Conservation (phyloP, 1,284 basidiomycete genomes). For the Irpex sp. region DNA sequence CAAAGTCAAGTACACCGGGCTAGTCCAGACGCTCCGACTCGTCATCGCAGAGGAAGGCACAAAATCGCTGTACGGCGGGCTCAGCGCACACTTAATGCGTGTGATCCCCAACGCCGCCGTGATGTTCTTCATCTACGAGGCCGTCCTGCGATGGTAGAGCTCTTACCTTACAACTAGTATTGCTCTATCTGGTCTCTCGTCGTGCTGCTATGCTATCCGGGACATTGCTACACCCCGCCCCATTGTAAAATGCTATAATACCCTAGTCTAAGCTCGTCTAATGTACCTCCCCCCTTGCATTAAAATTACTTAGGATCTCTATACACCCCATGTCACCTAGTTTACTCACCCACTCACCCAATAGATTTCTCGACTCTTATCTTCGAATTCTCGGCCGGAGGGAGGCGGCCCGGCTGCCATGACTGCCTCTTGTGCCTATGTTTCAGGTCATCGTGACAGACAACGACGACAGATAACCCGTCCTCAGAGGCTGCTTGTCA, state of each 20-base stretch:
- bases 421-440: too few relatives aligned
- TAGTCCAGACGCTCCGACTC: slow-evolving; percentile 82
- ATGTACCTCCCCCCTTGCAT: not conserved
- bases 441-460: too few relatives aligned
- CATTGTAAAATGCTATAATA: slow-evolving; percentile 7
- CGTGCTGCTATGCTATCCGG: not conserved
- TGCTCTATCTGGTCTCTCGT: not conserved
- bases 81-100: slow-evolving; percentile 93
- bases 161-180: not conserved
- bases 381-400: too few relatives aligned
- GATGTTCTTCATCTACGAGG: slow-evolving; percentile 91
- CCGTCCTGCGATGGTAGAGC: slow-evolving; percentile 56
- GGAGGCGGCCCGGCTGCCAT: not conserved
- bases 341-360: not conserved
- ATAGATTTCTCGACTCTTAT: not conserved
- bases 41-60: slow-evolving; percentile 91
- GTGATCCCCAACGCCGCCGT: slow-evolving; percentile 97
- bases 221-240: not conserved
- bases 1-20: slow-evolving; percentile 82
- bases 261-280: not conserved
- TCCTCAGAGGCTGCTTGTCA: too few relatives aligned
- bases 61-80: slow-evolving; percentile 84
- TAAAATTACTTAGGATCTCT: not conserved
- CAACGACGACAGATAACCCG: too few relatives aligned
- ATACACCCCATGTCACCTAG: not conserved